Evolutionary conservation across 768 basidiomycete species (phyloP), one percentile per base, ranked within the genome.

Genomic region (Amanita brunnescens): DNA sequence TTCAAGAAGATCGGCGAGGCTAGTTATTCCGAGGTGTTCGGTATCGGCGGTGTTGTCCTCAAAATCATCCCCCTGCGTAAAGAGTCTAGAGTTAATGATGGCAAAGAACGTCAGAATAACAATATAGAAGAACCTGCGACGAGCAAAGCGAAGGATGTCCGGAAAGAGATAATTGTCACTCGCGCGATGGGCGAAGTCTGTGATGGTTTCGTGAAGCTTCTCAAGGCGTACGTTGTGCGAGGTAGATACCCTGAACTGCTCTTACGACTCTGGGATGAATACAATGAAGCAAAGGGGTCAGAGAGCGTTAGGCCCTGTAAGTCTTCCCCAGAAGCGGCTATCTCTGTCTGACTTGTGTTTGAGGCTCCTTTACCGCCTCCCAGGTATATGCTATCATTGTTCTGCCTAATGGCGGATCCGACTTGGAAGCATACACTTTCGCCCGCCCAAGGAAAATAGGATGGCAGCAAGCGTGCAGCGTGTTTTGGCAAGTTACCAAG

Each of bases 1-100:
- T 91, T 92, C 66, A 73, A 68, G 57, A 99, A 99, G 67, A 83
- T 97, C 41, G 95, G 95, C 37, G 96, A 99, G 69, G 96, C 96
- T 6, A 91, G 88, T 44, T 99, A 87, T 66, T 95, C 91, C 0
- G 96, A 99, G 62, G 96, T 99, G 24, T 99, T 91, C 64, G 87
- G 87, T 6, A 85, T 93, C 46, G 86, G 86, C 2, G 80, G 87
- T 57, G 80, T 94, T 30, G 92, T 94, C n/a, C 74, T 94, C 56
- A 95, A 94, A 70, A 76, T 96, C 40, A 82, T 94, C 33, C 92
- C 91, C 5, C 66, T 93, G 33, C 73, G 80, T 45, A 72, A 78
- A 54, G 81, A 83, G 59, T 70, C 58, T 34, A 35, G 39, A 39
- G 21, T 39, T 55, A 33, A 46, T 13, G 42, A 54, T 48, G 52